Base-by-base conservation (phyloP, 1,284 basidiomycete species). In the Mycosarcoma mackinlayi region DNA sequence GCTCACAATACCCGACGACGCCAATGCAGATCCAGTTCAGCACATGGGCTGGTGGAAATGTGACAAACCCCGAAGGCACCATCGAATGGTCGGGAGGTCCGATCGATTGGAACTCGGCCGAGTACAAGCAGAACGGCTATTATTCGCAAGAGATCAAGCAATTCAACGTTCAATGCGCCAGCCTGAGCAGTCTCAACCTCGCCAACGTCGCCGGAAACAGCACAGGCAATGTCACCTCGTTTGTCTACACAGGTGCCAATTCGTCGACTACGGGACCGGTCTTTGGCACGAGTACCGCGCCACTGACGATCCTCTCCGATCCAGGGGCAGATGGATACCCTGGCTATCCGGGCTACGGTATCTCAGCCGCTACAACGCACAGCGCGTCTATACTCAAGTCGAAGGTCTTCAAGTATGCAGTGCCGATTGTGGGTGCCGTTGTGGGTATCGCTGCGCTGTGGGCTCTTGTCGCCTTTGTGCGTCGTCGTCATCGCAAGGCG, bases 141-240 rank as follows among this genome's bases (percentile, higher is more conserved):
- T 80, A 75, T 41, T 61, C 74, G 39, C 76, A 76, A 27, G 79
- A 81, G 61, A 61, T 80, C 34, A 61, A 63, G 44, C 60, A 64
- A 19, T 62, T 79, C 54, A 46, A 37, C 21, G 57, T 80, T 14
- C 45, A 49, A 11, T 81, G 79, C 46, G 65, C 57, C 23, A 57
- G 64, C 24, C 55, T 60, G 6, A 14, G 25, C 31, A 21, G 31
- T 16, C 33, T 68, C 25, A 68, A 73, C 23, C 40, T 72, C 25
- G 58, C 52, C 3, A 54, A 31, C 27, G n/a, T 54, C 0, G 24
- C 49, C 0, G 54, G 55, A 18, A 21, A 21, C 19, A 38, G 30
- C 21, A 35, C 33, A 25, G 46, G 56, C 30, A 55, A 21, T 38
- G 38, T 60, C 21, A 78, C 76, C 8, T 72, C 75, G n/a, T 81